phyloP scores from a whole-genome alignment of 371 early-diverging fungal species.

The Mitosporidium daphniae region DNA sequence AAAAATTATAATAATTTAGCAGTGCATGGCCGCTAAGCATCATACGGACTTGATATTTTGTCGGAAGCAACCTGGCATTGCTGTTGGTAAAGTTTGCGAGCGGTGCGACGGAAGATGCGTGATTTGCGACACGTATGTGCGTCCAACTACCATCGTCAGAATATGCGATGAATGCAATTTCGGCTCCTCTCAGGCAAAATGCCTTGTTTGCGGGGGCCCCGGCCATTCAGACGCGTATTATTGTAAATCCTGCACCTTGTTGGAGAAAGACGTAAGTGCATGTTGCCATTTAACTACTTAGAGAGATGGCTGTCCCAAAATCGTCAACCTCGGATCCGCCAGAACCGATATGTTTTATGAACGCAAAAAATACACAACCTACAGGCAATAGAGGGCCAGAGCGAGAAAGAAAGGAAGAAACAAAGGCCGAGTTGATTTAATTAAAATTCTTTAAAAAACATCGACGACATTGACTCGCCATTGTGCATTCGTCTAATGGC shows the following conservation, averaged over 20 bases:
- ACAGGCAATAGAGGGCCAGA: no score
- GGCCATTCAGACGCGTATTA: constrained; percentile 83
- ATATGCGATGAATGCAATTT: constrained; percentile 89
- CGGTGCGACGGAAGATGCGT: constrained; percentile 57
- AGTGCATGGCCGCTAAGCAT: constrained; percentile 1
- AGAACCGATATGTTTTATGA: constrained; percentile 42
- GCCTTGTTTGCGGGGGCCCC: constrained; percentile 53
- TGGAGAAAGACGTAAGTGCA: constrained; percentile 40
- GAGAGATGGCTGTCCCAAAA: constrained; percentile 84
- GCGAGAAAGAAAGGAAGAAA: no score
- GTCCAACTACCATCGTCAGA: constrained; percentile 42
- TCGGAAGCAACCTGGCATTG: constrained; percentile 1
- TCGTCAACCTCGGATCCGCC: constrained; percentile 11
- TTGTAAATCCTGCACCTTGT: constrained; percentile 47
- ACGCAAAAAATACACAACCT: constrained; percentile 68
- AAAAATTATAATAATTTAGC: no score
- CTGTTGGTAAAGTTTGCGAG: constrained; percentile 1
- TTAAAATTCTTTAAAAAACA: no score
- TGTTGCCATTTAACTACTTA: constrained; percentile 3
- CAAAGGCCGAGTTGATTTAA: no score
- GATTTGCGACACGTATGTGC: constrained; percentile 67
- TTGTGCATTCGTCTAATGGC: no score
- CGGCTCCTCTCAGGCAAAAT: constrained; percentile 45
- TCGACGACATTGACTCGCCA: constrained; percentile 51
- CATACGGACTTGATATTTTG: constrained; percentile 1